phyloP scores from a whole-genome alignment of 805 yeast species.

The Saturnispora kantuleensis region DNA sequence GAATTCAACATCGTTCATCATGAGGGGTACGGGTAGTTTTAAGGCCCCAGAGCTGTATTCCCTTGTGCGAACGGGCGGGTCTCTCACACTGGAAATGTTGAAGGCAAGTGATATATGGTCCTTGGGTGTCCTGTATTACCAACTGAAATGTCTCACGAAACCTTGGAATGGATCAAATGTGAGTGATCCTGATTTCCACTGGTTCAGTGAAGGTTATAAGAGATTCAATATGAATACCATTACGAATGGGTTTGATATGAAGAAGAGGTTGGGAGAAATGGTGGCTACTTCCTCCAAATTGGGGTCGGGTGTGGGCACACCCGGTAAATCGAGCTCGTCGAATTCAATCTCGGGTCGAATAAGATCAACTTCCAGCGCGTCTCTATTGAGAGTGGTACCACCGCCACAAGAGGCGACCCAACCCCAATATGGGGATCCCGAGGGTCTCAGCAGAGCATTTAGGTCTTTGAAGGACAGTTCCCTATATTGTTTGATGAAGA shows the following conservation, averaged over 20 bases:
- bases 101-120: constrained; percentile 42
- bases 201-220: constrained; percentile 14
- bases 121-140: constrained; percentile 39
- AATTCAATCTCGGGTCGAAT: not conserved
- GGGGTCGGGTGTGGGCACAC: not conserved
- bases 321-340: not conserved
- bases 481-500: constrained; percentile 14
- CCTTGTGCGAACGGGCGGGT: not conserved
- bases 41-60: constrained; percentile 42
- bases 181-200: constrained; percentile 19
- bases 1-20: constrained; percentile 17
- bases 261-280: constrained; percentile 7
- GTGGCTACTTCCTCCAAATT: too few species aligned
- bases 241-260: constrained; percentile 15
- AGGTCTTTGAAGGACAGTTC: constrained; percentile 10
- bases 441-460: constrained; percentile 8
- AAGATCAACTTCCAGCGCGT: constrained; percentile 1
- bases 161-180: constrained; percentile 40
- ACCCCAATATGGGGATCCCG: not conserved
- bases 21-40: constrained; percentile 42
- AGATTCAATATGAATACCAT: constrained; percentile 10
- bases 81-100: constrained; percentile 16
- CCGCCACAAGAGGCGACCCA: not conserved
- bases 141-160: constrained; percentile 32
- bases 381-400: not conserved